phyloP scores from a whole-genome alignment of 495 filamentous ascomycete genomes.

The Saxispiralis lemnorum region DNA sequence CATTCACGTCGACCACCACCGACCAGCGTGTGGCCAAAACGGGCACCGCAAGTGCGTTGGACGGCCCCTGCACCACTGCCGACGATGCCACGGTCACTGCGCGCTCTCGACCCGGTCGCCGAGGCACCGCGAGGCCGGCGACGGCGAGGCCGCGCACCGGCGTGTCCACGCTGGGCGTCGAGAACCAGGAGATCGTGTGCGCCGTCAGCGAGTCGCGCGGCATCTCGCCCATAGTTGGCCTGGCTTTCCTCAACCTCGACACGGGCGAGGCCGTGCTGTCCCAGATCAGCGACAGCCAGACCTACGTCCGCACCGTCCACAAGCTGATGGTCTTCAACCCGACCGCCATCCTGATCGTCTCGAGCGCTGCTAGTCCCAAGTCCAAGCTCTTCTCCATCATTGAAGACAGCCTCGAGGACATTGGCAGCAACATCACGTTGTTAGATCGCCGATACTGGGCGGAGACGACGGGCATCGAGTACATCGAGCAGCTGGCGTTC shows the following conservation, averaged over 20 bases:
- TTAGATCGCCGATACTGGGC: slow-evolving; percentile 79
- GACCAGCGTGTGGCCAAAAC: not conserved
- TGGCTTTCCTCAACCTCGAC: slow-evolving; percentile 75
- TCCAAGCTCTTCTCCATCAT: slow-evolving; percentile 66
- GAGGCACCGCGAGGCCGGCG: slow-evolving; percentile 31
- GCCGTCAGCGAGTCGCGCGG: slow-evolving; percentile 82
- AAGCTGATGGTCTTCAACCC: slow-evolving; percentile 68
- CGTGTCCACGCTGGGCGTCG: slow-evolving; percentile 39
- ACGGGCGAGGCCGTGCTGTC: slow-evolving; percentile 70
- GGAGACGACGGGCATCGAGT: slow-evolving; percentile 61
- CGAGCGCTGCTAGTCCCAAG: slow-evolving; percentile 44
- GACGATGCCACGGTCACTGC: slow-evolving; percentile 21
- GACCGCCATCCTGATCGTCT: slow-evolving; percentile 54
- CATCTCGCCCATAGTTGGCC: slow-evolving; percentile 67
- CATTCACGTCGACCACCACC: not conserved
- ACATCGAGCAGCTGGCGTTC: slow-evolving; percentile 63
- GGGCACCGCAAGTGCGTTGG: too few relatives aligned
- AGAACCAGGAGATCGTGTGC: slow-evolving; percentile 62
- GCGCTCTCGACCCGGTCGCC: slow-evolving; percentile 27
- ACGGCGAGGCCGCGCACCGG: slow-evolving; percentile 44
- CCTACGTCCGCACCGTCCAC: slow-evolving; percentile 65
- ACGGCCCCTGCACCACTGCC: not conserved
- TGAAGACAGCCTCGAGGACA: slow-evolving; percentile 43
- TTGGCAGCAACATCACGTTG: slow-evolving; percentile 36
- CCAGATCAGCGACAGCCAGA: slow-evolving; percentile 80